Conservation (phyloP, 2,329 filamentous ascomycete species). For the Cercospora sp. region DNA sequence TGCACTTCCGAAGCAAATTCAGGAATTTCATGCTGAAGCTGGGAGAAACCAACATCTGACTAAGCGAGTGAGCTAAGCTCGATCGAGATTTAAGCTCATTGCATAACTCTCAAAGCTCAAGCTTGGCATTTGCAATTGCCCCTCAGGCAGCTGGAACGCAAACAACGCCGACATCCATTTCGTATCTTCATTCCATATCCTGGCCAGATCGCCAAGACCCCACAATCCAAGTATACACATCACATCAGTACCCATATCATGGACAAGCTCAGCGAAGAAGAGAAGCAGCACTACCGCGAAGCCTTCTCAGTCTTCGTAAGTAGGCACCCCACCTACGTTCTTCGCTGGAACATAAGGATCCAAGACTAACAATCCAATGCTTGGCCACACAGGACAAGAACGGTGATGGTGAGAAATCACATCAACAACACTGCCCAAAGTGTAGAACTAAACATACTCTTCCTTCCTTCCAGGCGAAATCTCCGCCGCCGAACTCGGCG, state of each 20-base stretch:
- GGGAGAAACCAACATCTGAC: not conserved
- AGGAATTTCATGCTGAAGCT: no score
- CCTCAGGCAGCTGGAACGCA: slow-evolving; percentile 9
- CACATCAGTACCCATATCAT: not conserved
- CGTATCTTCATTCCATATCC: not conserved
- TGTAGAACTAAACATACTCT: not conserved
- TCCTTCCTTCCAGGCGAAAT: slow-evolving; percentile 20
- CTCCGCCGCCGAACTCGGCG: slow-evolving; percentile 23
- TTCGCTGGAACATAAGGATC: not conserved
- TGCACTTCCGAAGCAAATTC: no score
- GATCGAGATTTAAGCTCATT: not conserved
- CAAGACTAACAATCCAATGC: not conserved
- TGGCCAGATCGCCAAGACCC: not conserved
- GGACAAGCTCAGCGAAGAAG: slow-evolving; percentile 19
- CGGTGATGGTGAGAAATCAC: slow-evolving; percentile 19
- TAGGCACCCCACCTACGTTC: not conserved
- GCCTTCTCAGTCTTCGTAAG: slow-evolving; percentile 22
- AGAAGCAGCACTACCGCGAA: slow-evolving; percentile 18
- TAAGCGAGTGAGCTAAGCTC: not conserved
- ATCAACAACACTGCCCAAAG: not conserved
- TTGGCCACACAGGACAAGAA: slow-evolving; percentile 22
- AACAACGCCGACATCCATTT: not conserved
- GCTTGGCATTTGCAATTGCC: not conserved
- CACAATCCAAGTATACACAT: not conserved
- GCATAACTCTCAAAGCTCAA: not conserved